Conservation (phyloP, 202 grass and related monocot species). For the Cymbopogon flexuosus region DNA sequence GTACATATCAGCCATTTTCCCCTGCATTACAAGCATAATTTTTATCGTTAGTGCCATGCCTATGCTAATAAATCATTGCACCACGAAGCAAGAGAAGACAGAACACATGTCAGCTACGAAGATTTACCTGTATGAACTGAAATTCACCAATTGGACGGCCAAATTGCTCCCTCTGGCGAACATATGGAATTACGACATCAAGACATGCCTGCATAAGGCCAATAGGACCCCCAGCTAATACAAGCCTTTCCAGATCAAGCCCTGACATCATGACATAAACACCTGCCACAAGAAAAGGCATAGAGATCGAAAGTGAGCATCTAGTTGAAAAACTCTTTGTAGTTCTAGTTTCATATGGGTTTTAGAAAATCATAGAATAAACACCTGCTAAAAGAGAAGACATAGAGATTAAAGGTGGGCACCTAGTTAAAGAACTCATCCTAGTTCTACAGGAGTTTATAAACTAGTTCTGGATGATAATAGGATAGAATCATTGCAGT, state of each 20-base stretch:
- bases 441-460: not conserved
- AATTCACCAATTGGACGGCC: conserved; percentile 89
- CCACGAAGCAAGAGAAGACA: not conserved
- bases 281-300: conserved; percentile 44
- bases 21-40: conserved; percentile 46
- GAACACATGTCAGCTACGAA: not conserved
- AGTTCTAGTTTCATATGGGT: not conserved
- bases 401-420: not conserved
- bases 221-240: conserved; percentile 79
- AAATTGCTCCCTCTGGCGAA: conserved; percentile 89
- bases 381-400: not conserved
- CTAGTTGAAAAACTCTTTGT: not conserved
- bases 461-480: not conserved
- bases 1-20: conserved; percentile 96
- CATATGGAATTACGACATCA: conserved; percentile 86
- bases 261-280: conserved; percentile 99
- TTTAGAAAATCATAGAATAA: not conserved
- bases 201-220: conserved; percentile 97
- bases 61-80: not conserved
- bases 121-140: conserved; percentile 87
- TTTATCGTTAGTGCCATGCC: not conserved
- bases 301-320: not conserved
- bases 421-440: not conserved
- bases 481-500: not conserved
- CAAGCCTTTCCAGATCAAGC: conserved; percentile 92